phyloP scores from a whole-genome alignment of 2,329 filamentous ascomycete genomes.

The Teratosphaeria destructans region DNA sequence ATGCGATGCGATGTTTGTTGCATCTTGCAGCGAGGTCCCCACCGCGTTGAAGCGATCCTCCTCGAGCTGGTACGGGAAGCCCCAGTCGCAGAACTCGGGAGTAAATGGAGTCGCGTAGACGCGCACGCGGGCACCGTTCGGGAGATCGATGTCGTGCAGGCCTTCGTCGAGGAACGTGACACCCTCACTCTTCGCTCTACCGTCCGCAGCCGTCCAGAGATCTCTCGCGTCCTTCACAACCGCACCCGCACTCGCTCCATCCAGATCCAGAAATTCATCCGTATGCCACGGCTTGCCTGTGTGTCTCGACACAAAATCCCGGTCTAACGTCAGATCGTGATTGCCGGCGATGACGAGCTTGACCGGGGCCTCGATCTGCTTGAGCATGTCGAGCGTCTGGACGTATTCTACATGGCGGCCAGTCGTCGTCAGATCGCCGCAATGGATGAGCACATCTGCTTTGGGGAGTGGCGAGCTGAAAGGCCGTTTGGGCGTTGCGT shows the following conservation, averaged over 20 bases:
- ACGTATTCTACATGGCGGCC: slow-evolving; percentile 40
- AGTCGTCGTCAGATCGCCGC: slow-evolving; percentile 48
- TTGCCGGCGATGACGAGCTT: slow-evolving; percentile 56
- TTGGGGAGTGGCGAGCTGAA: slow-evolving; percentile 34
- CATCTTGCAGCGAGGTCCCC: slow-evolving; percentile 21
- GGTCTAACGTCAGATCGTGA: slow-evolving; percentile 50
- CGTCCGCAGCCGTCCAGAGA: slow-evolving; percentile 11
- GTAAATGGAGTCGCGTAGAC: slow-evolving; percentile 46
- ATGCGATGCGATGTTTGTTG: slow-evolving; percentile 20
- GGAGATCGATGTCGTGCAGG: slow-evolving; percentile 34
- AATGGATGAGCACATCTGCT: slow-evolving; percentile 47
- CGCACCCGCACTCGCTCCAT: slow-evolving; percentile 1
- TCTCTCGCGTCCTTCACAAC: slow-evolving; percentile 8
- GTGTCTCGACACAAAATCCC: slow-evolving; percentile 10
- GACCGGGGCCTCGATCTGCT: slow-evolving; percentile 40
- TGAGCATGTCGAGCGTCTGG: slow-evolving; percentile 37
- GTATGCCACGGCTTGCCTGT: neutral
- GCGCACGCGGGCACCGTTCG: slow-evolving; percentile 39
- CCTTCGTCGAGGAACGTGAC: slow-evolving; percentile 50
- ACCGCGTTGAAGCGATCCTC: slow-evolving; percentile 44
- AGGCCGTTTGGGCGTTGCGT: slow-evolving; percentile 1
- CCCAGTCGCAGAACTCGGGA: slow-evolving; percentile 44
- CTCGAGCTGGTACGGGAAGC: slow-evolving; percentile 42
- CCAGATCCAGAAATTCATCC: neutral
- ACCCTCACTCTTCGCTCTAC: slow-evolving; percentile 32